Base-by-base conservation (phyloP, 768 basidiomycete species). In the Lentinula boryana region DNA sequence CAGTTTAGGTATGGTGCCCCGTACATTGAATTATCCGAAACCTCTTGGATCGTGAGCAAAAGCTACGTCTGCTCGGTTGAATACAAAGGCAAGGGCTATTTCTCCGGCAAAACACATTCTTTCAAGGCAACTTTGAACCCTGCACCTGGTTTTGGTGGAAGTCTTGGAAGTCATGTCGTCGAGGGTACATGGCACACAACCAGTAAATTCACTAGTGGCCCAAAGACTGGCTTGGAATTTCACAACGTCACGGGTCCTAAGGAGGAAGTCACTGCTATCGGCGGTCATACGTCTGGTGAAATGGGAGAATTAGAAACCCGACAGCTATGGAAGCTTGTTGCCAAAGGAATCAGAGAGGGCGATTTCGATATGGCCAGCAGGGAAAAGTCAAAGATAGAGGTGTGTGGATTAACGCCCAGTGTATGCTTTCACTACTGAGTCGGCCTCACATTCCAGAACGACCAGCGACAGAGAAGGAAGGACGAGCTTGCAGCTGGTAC, bases 61-160 rank as follows among this genome's bases (percentile, higher is more conserved):
- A 73, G 75, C 12, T 72, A 71, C 60, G 68, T 75, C 58, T 70
- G 68, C n/a, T 65, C 81, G 71, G 87, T 98, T 71, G 93, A 96
- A 65, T 98, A 96, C 81, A 93, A 94, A 70, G 96, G 95, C 72
- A 93, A 93, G 69, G 96, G 95, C 31, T 98, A 95, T 76, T 93
- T 98, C 71, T 84, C 86, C 38, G 95, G 96, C 59, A 95, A 94
- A 72, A 85, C 92, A 3, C 96, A 99, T 76, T 79, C 86, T 3
- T 97, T 95, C 84, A 95, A 94, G 72, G 93, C 96, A 9, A 79
- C 79, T 1, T 71, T 93, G n/a, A 70, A 80, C 0, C 83, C 83
- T 10, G 78, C 83, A 44, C 76, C 79, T 49, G 73, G 75, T 56
- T 62, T 72, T 65, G 67, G 72, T 63, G 72, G 69, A n/a, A 68